Evolutionary conservation across 768 basidiomycete genomes (phyloP).

Genomic region (Leucosporidium creatinivorum): DNA sequence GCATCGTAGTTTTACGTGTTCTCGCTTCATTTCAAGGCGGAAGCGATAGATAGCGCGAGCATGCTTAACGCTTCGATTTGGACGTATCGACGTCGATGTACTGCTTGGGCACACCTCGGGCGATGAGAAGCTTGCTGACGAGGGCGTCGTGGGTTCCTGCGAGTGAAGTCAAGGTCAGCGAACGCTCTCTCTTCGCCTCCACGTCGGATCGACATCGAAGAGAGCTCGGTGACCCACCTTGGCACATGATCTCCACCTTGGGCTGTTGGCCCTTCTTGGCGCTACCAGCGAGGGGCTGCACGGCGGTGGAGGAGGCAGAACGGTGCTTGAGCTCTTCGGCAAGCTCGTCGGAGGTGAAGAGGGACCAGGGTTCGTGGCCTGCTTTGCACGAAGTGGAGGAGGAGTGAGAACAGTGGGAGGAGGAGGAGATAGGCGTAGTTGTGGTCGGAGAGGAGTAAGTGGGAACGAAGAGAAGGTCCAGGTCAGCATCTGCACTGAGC

Average conservation of each 20-base stretch:
- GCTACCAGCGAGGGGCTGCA: slow-evolving; percentile 11
- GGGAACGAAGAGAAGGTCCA: too few relatives aligned
- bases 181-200: too few relatives aligned
- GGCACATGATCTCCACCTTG: slow-evolving; percentile 24
- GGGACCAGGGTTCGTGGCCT: slow-evolving; percentile 19
- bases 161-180: neutral
- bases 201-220: too few relatives aligned
- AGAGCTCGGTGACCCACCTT: slow-evolving; percentile 13
- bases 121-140: slow-evolving; percentile 11
- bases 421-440: too few relatives aligned
- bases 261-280: slow-evolving; percentile 10
- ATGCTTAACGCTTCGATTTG: neutral
- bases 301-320: slow-evolving; percentile 17
- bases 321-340: slow-evolving; percentile 26
- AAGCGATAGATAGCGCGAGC: neutral
- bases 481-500: neutral
- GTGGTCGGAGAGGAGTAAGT: neutral
- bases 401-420: neutral
- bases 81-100: slow-evolving; percentile 23
- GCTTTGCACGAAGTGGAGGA: neutral
- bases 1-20: too few relatives aligned
- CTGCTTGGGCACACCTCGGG: slow-evolving; percentile 12
- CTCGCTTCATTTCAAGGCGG: too few relatives aligned
- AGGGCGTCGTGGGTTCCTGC: slow-evolving; percentile 31
- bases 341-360: slow-evolving; percentile 13